Evolutionary conservation across 1,284 basidiomycete genomes (phyloP).

Genomic region (Trametes polyzona): DNA sequence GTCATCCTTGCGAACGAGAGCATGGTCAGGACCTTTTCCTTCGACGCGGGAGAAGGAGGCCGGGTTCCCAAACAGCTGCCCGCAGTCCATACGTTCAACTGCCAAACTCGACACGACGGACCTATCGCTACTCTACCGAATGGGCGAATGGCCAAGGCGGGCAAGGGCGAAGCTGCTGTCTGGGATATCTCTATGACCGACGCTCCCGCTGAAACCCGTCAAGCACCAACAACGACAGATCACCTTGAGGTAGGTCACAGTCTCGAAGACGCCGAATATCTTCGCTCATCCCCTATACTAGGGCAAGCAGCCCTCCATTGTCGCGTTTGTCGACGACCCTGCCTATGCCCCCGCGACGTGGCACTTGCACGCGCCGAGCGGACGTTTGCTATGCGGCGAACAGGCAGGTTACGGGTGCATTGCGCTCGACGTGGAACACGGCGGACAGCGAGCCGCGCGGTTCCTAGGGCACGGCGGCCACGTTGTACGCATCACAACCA

Average conservation of each 20-base stretch:
- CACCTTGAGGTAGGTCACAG: too few species aligned
- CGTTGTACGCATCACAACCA: conserved; percentile 38
- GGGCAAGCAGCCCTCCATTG: conserved; percentile 31
- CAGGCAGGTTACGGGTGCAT: conserved; percentile 31
- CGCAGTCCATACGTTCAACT: conserved; percentile 38
- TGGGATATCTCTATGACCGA: conserved; percentile 40
- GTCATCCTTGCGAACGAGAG: conserved; percentile 31
- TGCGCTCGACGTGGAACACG: conserved; percentile 40
- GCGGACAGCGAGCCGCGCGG: conserved; percentile 33
- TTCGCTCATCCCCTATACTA: too few species aligned
- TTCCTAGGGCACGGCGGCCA: conserved; percentile 45
- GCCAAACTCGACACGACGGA: conserved; percentile 28
- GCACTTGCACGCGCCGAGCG: conserved; percentile 34
- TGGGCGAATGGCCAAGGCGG: conserved; percentile 37
- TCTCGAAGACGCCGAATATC: too few species aligned
- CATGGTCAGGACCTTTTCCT: conserved; percentile 33
- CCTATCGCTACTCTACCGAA: conserved; percentile 35
- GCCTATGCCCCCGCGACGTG: conserved; percentile 32
- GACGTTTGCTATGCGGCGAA: conserved; percentile 35
- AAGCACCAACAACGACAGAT: conserved; percentile 3
- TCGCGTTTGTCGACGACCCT: conserved; percentile 31
- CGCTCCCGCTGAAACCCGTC: too few species aligned
- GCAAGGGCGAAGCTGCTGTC: conserved; percentile 34
- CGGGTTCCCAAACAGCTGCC: neutral
- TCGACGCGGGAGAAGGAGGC: neutral